Evolutionary conservation across 305 asterid genomes (phyloP).

Genomic region (Rubia tinctorum): DNA sequence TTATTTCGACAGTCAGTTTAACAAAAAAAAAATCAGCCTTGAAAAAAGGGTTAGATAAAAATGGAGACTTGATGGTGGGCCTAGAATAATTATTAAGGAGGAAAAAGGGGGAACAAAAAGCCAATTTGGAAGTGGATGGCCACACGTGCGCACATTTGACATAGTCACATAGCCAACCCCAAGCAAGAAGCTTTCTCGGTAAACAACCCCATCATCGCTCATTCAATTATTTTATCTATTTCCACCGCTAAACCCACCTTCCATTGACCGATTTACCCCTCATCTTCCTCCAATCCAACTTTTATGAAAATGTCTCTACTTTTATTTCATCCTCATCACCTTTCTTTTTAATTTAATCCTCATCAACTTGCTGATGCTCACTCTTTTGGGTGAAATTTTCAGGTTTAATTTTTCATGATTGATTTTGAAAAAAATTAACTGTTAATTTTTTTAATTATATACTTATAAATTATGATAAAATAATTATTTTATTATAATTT

Average conservation of each 20-base stretch:
- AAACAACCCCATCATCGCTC: background rate
- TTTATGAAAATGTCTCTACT: background rate
- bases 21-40: no score
- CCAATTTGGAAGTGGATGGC: slow-evolving; percentile 30
- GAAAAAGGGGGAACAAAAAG: slow-evolving; percentile 12
- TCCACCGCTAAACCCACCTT: background rate
- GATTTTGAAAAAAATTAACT: no score
- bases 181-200: slow-evolving; percentile 28
- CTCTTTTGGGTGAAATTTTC: no score
- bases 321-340: no score
- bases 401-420: no score
- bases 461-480: no score
- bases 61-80: slow-evolving; percentile 28
- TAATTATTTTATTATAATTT: no score
- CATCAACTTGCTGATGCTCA: no score
- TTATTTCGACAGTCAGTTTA: no score
- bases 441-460: no score
- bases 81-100: background rate
- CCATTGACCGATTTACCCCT: slow-evolving; percentile 25
- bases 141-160: slow-evolving; percentile 73
- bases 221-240: background rate
- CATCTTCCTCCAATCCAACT: background rate
- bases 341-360: no score
- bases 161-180: background rate
- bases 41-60: no score